Evolutionary conservation across 148 eudicot genomes (phyloP), one percentile per base, ranked within the genome.

Genomic region (Polygonum maritimum): DNA sequence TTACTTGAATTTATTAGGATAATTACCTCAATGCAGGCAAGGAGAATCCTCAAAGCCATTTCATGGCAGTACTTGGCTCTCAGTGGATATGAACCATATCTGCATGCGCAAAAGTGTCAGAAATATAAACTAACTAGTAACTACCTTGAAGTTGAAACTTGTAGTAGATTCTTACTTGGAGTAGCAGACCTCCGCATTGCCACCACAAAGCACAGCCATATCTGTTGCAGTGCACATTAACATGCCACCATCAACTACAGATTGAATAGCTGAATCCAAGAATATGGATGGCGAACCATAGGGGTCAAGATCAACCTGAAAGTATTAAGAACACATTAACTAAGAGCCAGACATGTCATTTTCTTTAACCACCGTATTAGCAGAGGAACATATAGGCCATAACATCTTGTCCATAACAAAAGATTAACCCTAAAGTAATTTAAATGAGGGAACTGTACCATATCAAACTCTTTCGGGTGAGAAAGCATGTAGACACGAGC

Each of bases 241-340:
- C 79, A 96, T 82, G 76, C 99, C 99, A 76, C 98, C 98, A 82
- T 96, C 99, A 71, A 72, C 87, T 80, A 92, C 85, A 74, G 98
- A 92, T 79, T 96, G 99, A 80, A 96, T 84, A 26, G 98, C 95
- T 69, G 99, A 96, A 83, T 96, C 99, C 78, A 96, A 82, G 84
- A 96, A 92, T 31, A 89, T 87, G 41, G 99, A 92, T n/a, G 99
- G 98, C 45, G 99, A 83, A 79, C 99, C 99, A 83, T 96, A 96
- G 48, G 99, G 99, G 82, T 96, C 99, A 81, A 96, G 98, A 86
- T 96, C 99, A 88, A 96, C 98, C 99, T 96, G 84, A 79, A 81
- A 77, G 31, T 14, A 6, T 67, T 38, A 31, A 36, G 36, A 60
- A 35, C 19, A 67, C 18, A 33, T 36, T 67, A 35, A 67, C 45